Base-by-base conservation (phyloP, 352 stramenopile genomes). In the Aphanomyces euteiches region DNA sequence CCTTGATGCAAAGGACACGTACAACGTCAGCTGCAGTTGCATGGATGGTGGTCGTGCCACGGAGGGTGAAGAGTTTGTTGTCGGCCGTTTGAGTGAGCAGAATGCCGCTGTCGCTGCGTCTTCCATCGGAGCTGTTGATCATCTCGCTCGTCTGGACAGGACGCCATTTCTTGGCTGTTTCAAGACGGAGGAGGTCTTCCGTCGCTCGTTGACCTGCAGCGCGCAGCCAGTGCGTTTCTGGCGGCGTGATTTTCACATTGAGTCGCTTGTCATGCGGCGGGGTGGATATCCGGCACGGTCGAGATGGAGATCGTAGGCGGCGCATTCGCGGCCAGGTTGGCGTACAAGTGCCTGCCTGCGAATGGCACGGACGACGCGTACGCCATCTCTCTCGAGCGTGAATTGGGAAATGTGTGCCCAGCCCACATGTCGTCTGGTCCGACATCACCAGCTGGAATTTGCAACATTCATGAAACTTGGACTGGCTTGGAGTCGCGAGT, bases 1-100 rank as follows among this genome's bases (percentile, higher is more conserved):
- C 10, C 50, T 69, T 69, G 50, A 36, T 59, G 38, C 47, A 59
- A 37, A 69, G 50, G 19, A 69, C 36, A 3, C 59, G 63, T 47
- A 69, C 59, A 17, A 69, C 63, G n/a, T 69, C 63, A 28, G 15
- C 50, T 37, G 36, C 8, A 1, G 7, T 12, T 7, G 50, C 17
- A 28, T 19, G 36, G 15, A 58, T 36, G 17, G 50, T 36, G 50
- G 17, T 36, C 50, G 50, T 58, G 50, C 50, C 50, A 2, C 17
- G 7, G 50, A 58, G 19, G 1, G 43, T n/a, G 43, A 50, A 50
- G 43, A 50, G 43, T n/a, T 12, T 50, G 10, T 12, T 50, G 43
- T 50, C 43, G 10, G 43, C 43, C 43, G 10, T 1, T 12, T 50
- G 43, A n/a, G 1, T n/a, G 10, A 50, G 43, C 43, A n/a, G 10